These are phyloP conservation scores for Phtheirospermum japonicum DNA, from an alignment of 257 asterid species.

Conservation along the genomic window DNA sequence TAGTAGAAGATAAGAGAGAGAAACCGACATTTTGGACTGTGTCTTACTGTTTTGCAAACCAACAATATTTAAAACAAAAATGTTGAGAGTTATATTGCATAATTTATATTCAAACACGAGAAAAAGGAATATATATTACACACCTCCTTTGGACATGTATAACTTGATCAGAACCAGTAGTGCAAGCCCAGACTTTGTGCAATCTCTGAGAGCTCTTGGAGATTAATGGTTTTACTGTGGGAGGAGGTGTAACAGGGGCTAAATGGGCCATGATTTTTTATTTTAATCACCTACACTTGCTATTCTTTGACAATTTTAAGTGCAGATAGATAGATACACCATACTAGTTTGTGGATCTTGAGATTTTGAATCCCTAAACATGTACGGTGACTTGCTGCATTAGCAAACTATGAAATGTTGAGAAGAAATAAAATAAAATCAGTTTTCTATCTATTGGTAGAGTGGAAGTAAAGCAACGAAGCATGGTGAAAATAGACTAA, in stretches of 20 bases:
- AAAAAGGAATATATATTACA: background rate
- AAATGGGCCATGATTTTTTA: slow-evolving; percentile 44
- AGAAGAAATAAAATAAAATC: no score
- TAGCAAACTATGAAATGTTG: background rate
- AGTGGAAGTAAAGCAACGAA: no score
- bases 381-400: no score
- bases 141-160: slow-evolving; percentile 51
- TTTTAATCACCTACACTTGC: background rate
- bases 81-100: no score
- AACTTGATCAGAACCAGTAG: slow-evolving; percentile 16
- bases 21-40: no score
- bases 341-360: slow-evolving; percentile 31
- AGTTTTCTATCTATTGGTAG: no score
- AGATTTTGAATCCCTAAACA: background rate
- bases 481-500: no score
- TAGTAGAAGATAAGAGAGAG: no score
- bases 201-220: slow-evolving; percentile 24
- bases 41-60: no score
- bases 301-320: slow-evolving; percentile 26
- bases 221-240: slow-evolving; percentile 35
- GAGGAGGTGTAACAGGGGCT: slow-evolving; percentile 36
- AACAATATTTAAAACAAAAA: no score
- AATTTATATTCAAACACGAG: no score
- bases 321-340: slow-evolving; percentile 15
- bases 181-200: slow-evolving; percentile 31